phyloP scores from a whole-genome alignment of 2,329 filamentous ascomycete genomes.

The Fusarium devonianum region DNA sequence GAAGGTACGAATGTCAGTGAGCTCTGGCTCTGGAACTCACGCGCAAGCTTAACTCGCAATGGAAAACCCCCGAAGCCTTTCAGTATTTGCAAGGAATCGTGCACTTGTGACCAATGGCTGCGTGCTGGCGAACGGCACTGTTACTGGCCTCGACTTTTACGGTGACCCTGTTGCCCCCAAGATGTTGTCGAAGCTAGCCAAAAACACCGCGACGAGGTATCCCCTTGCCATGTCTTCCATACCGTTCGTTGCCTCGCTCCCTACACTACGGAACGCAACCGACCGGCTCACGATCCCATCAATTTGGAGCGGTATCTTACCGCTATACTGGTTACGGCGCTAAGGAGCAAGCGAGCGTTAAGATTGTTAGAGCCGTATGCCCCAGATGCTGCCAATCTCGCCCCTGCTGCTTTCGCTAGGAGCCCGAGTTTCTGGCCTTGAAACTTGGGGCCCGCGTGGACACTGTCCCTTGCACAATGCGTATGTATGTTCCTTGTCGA shows the following conservation, averaged over 20 bases:
- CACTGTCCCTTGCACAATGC: conserved; percentile 28
- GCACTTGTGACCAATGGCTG: conserved; percentile 17
- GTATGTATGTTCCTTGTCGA: conserved; percentile 27
- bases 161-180: conserved; percentile 25
- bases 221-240: conserved; percentile 6
- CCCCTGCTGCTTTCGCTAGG: conserved; percentile 38
- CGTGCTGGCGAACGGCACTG: conserved; percentile 35
- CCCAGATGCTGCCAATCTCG: conserved; percentile 27
- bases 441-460: conserved; percentile 37
- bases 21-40: conserved; percentile 12
- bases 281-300: conserved; percentile 5
- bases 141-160: conserved; percentile 21
- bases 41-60: conserved; percentile 15
- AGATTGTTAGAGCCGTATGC: conserved; percentile 17
- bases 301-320: conserved; percentile 17
- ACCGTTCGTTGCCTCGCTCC: conserved; percentile 1
- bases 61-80: conserved; percentile 19
- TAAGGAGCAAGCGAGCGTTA: conserved; percentile 12
- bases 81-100: conserved; percentile 10
- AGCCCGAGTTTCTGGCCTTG: conserved; percentile 41
- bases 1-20: conserved; percentile 15
- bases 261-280: conserved; percentile 2
- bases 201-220: conserved; percentile 2
- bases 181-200: conserved; percentile 14
- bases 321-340: conserved; percentile 24